Evolutionary conservation across 1,139 yeast genomes (phyloP).

Genomic region (Scheffersomyces stambukii): DNA sequence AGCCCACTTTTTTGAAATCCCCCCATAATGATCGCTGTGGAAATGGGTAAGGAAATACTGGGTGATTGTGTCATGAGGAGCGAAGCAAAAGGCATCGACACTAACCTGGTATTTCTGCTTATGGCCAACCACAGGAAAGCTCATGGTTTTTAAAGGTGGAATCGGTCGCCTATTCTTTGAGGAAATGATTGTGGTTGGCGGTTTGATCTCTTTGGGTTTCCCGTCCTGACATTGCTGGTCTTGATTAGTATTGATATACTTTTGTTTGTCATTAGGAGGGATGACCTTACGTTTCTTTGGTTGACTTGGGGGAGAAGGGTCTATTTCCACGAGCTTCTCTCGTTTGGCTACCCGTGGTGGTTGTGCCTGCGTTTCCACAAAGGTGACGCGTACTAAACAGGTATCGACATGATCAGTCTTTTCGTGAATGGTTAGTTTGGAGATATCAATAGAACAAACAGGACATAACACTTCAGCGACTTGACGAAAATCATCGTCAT

Average conservation of each 20-base stretch:
- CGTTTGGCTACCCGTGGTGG: conserved; percentile 1
- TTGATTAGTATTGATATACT: conserved; percentile 11
- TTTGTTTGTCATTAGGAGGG: conserved; percentile 13
- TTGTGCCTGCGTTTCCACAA: conserved; percentile 6
- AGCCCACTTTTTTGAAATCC: conserved; percentile 73
- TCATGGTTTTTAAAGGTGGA: conserved; percentile 52
- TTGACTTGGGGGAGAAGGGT: conserved; percentile 2
- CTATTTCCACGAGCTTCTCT: neutral
- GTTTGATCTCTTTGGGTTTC: conserved; percentile 15
- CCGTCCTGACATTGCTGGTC: conserved; percentile 3
- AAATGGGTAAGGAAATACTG: conserved; percentile 73
- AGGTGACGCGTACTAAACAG: conserved; percentile 31
- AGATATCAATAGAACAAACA: conserved; percentile 12
- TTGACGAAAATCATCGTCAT: conserved; percentile 1
- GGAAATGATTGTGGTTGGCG: conserved; percentile 17
- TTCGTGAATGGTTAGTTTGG: conserved; percentile 22
- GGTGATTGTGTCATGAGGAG: conserved; percentile 39
- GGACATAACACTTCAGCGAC: conserved; percentile 14
- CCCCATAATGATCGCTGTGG: conserved; percentile 93
- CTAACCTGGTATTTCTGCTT: conserved; percentile 32
- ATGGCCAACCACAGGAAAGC: conserved; percentile 27
- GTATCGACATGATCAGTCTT: conserved; percentile 58
- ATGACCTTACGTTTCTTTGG: conserved; percentile 14
- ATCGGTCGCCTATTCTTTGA: conserved; percentile 32
- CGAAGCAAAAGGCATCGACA: conserved; percentile 68